Evolutionary conservation across 2,329 filamentous ascomycete species (phyloP), one percentile per base, ranked within the genome.

Genomic region (Drechslera avenae): DNA sequence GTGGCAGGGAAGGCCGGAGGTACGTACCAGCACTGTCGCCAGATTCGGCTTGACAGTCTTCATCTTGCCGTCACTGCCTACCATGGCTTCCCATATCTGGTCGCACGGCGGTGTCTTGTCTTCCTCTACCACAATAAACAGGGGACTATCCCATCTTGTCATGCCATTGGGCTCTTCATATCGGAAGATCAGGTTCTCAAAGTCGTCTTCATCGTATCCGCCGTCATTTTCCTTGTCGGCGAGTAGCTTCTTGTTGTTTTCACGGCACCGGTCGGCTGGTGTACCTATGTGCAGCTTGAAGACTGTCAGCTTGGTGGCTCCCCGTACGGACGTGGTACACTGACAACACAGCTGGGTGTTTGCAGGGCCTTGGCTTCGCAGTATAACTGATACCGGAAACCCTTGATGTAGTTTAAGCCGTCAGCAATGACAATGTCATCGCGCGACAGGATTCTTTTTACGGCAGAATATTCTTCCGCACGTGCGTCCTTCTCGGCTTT

Each of bases 91-190:
- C 90, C 89, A 94, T 49, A 94, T 82, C 49, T 81, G 79, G 39
- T 87, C 83, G 54, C 85, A 88, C 2, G 85, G 85, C n/a, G 81
- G 81, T 50, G 81, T 80, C 48, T 82, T 82, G 68, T 95, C 90
- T 36, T 91, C 86, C 80, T 87, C 89, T 9, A 90, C 81, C 0
- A 94, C 80, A 3, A 88, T 88, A 73, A 93, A 94, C 2, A 94
- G 80, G 1, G 90, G 90, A 46, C 86, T 88, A 70, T 95, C 90
- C 90, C 90, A 95, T 35, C 89, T 79, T 2, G 83, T 87, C 88
- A 93, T 92, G 17, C 86, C 84, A 69, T 93, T 94, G 12, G 90
- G 90, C 74, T 95, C 90, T 73, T 95, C 90, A 69, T 92, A 92
- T 46, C 90, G 81, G 68, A 90, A 93, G 28, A 91, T 84, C 9